A percentile compares a stretch with the other conserved stretches of the same genome.
These are phyloP conservation scores for Ceratobasidium sp. DNA, from an alignment of 1,284 basidiomycete genomes.

Conservation along the genomic window DNA sequence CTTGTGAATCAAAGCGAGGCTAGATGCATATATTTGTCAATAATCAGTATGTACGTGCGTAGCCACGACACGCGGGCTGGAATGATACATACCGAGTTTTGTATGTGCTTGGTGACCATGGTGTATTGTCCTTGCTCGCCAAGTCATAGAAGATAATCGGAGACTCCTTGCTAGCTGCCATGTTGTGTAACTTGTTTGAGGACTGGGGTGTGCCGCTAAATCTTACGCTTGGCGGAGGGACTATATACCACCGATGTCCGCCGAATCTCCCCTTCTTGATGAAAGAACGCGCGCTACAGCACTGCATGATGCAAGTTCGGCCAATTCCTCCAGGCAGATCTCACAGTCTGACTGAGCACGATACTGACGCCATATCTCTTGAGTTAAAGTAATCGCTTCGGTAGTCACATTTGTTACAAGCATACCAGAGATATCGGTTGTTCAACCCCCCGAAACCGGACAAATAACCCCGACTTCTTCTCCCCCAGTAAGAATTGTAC, in stretches of 20 bases:
- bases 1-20: conserved; percentile 52
- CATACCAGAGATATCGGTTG: not conserved
- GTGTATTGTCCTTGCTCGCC: conserved; percentile 24
- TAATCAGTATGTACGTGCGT: not conserved
- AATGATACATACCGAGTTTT: conserved; percentile 44
- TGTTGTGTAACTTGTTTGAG: no score
- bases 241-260: no score
- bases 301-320: conserved; percentile 2
- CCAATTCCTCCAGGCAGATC: no score
- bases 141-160: conserved; percentile 36
- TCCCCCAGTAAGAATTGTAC: conserved; percentile 32
- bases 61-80: not conserved
- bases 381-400: no score
- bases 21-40: conserved; percentile 16
- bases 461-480: conserved; percentile 45
- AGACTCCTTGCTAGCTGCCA: conserved; percentile 33
- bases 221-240: no score
- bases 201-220: no score
- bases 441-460: conserved; percentile 43
- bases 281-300: not conserved
- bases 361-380: no score
- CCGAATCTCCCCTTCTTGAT: no score
- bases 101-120: conserved; percentile 47
- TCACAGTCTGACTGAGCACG: no score
- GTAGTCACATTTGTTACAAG: no score